Conservation (phyloP, 768 basidiomycete species). For the Boletus tylopilopsis region DNA sequence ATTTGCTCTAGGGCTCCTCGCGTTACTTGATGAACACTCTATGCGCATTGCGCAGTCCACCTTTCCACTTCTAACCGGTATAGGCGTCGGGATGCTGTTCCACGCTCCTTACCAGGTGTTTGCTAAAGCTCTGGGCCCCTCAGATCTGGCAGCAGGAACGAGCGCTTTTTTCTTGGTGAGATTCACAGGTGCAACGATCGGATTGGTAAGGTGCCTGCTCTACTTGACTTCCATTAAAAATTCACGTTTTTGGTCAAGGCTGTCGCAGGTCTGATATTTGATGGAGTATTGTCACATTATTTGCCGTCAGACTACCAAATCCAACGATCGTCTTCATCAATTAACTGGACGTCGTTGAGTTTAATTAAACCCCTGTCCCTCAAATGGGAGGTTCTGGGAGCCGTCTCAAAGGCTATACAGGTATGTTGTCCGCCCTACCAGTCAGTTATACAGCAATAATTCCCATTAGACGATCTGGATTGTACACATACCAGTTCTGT, state of each 20-base stretch:
- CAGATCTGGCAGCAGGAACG: conserved; percentile 73
- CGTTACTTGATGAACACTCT: conserved; percentile 54
- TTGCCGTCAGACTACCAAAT: conserved; percentile 48
- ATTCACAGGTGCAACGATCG: conserved; percentile 82
- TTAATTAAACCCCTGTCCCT: conserved; percentile 44
- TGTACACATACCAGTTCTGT: conserved; percentile 66
- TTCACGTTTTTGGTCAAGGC: conserved; percentile 44
- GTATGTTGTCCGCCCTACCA: conserved; percentile 34
- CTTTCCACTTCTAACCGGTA: conserved; percentile 70
- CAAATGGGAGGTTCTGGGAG: conserved; percentile 44
- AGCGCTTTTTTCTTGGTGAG: conserved; percentile 86
- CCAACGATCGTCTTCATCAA: conserved; percentile 40
- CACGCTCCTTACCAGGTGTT: conserved; percentile 85
- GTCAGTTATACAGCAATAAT: conserved; percentile 9
- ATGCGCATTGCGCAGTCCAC: conserved; percentile 40
- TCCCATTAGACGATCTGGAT: conserved; percentile 63
- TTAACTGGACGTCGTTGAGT: conserved; percentile 52
- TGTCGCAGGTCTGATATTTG: conserved; percentile 71
- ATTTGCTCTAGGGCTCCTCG: conserved; percentile 56
- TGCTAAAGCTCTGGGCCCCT: conserved; percentile 56
- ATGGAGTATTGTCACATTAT: conserved; percentile 44
- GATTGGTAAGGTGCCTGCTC: conserved; percentile 51
- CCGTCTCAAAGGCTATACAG: conserved; percentile 61
- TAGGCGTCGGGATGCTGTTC: conserved; percentile 81
- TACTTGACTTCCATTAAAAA: neutral